Base-by-base conservation (phyloP, 805 yeast species). In the Lipomyces starkeyi region DNA sequence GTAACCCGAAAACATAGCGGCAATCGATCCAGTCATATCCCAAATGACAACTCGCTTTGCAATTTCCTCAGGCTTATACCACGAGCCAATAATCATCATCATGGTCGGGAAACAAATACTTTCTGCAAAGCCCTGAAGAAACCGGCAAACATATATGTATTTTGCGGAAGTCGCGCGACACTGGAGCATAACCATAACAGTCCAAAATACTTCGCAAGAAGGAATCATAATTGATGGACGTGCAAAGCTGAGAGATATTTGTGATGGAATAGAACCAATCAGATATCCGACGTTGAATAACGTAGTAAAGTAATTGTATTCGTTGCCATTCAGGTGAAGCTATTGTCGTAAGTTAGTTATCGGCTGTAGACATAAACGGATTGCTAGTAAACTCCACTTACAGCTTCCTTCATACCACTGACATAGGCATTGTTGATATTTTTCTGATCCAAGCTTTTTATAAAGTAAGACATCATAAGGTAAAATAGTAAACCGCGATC, bases 361-460 rank as follows among this genome's bases (percentile, higher is more conserved):
- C 54, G 11, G 0, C 11, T 49, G 54, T 20, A 9, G 1, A 49
- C 22, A 4, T 11, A n/a, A 49, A 14, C 6, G 27, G 32, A 29
- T 29, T 29, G 32, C 32, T 29, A 5, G 0, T 29, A 49, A 83
- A 5, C 80, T 79, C 52, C 71, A 34, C 69, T 57, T 60, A 88
- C 77, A 59, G 81, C 88, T 72, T 84, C 86, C 70, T 83, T 78
- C 85, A 89, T 82, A 34, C 90, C 89, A 14, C 89, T 83, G 49
- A 87, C 87, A 74, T 87, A 89, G 0, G 92, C 92, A 74, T 88
- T 87, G 66, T 83, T 82, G 66, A 86, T 79, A 75, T 88, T 89
- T 53, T 85, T 80, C 62, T 83, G 82, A 74, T 89, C 92, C 61
- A 89, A 79, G 62, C 87, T 86, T 74, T 86, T 87, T 59, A 81